phyloP scores from a whole-genome alignment of 352 stramenopile genomes.

The Phytophthora foliorum region DNA sequence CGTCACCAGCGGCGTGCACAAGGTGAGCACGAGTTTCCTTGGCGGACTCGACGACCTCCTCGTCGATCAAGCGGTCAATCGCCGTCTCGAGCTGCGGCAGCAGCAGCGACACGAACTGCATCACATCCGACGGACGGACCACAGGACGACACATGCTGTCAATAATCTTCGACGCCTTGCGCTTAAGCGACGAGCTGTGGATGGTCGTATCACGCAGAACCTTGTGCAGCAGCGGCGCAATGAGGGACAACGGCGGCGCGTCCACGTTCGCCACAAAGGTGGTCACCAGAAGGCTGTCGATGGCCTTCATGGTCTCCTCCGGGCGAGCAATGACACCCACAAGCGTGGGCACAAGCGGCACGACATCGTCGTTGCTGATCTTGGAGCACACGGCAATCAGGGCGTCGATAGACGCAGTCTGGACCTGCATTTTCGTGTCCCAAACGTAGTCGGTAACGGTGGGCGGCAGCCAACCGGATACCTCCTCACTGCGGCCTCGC shows the following conservation, averaged over 20 bases:
- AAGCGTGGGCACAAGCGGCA: constrained; percentile 89
- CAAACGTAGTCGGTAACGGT: constrained; percentile 91
- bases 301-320: constrained; percentile 91
- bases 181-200: constrained; percentile 93
- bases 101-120: constrained; percentile 93
- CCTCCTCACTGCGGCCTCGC: constrained; percentile 71
- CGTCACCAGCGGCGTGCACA: constrained; percentile 66
- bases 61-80: constrained; percentile 93
- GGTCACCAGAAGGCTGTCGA: constrained; percentile 92
- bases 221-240: constrained; percentile 92
- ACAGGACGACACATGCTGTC: constrained; percentile 95
- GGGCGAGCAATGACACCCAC: constrained; percentile 94
- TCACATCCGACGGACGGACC: constrained; percentile 87
- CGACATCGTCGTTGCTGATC: constrained; percentile 93
- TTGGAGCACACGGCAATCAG: constrained; percentile 89
- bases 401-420: constrained; percentile 74
- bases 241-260: constrained; percentile 90
- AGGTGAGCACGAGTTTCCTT: constrained; percentile 69
- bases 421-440: constrained; percentile 96
- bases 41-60: constrained; percentile 87
- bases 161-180: constrained; percentile 93
- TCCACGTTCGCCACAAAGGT: constrained; percentile 95
- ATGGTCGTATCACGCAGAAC: constrained; percentile 93
- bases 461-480: constrained; percentile 87
- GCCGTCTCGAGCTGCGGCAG: constrained; percentile 94